These are phyloP conservation scores for Venturiaceae sp. DNA, from an alignment of 2,329 filamentous ascomycete species.

Conservation along the genomic window DNA sequence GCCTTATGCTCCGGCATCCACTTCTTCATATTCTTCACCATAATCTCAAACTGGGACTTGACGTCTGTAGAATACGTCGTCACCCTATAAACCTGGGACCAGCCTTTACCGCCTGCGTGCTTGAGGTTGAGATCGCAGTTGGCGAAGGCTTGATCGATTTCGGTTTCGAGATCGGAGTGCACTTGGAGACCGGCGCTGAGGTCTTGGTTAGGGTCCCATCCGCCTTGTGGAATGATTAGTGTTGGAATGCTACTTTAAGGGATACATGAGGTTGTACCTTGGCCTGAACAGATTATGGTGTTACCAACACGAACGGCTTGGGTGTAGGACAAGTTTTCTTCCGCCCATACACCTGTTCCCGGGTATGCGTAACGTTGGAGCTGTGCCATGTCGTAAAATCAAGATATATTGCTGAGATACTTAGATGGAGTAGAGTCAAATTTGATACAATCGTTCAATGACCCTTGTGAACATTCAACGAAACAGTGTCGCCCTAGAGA, in stretches of 20 bases:
- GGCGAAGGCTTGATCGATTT: constrained; percentile 38
- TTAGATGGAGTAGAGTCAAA: too few relatives aligned
- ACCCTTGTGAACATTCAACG: too few relatives aligned
- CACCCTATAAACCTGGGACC: constrained; percentile 39
- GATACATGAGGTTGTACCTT: constrained; percentile 17
- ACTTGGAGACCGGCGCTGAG: constrained; percentile 7
- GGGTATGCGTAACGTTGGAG: constrained; percentile 30
- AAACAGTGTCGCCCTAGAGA: too few relatives aligned
- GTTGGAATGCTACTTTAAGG: background rate
- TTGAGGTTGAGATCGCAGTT: constrained; percentile 46
- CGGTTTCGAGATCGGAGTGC: constrained; percentile 15
- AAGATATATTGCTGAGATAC: too few relatives aligned
- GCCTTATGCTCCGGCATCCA: constrained; percentile 18
- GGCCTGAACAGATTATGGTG: constrained; percentile 24
- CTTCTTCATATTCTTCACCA: constrained; percentile 16
- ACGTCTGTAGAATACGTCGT: constrained; percentile 16
- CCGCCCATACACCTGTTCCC: constrained; percentile 26
- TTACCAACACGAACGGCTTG: constrained; percentile 27
- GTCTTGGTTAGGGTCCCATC: constrained; percentile 20
- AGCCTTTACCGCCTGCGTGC: constrained; percentile 45
- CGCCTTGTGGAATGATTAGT: constrained; percentile 16
- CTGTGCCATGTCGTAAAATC: constrained; percentile 23
- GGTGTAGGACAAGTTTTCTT: constrained; percentile 21
- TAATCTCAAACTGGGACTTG: constrained; percentile 14
- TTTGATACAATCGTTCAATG: too few relatives aligned